These are phyloP conservation scores for Cytospora mali DNA, from an alignment of 2,329 filamentous ascomycete species.

Conservation along the genomic window DNA sequence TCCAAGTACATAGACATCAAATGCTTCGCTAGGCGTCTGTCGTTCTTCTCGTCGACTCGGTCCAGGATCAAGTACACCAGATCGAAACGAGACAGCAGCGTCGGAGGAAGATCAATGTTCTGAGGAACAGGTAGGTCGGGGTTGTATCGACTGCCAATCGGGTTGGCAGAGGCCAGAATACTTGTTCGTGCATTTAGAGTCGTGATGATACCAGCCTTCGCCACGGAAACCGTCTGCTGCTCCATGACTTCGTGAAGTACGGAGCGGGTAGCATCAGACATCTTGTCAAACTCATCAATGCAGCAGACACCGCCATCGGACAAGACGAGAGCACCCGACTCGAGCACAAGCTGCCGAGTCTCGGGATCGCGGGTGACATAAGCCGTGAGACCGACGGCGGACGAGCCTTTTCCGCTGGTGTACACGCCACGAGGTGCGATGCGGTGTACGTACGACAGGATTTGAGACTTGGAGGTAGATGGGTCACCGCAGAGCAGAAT, in stretches of 20 bases:
- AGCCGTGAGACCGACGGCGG: constrained; percentile 78
- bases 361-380: constrained; percentile 82
- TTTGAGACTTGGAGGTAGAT: constrained; percentile 93
- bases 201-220: constrained; percentile 93
- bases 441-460: constrained; percentile 93
- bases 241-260: constrained; percentile 89
- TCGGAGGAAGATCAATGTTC: constrained; percentile 96
- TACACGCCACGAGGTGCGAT: constrained; percentile 89
- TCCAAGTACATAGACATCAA: constrained; percentile 96
- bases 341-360: constrained; percentile 76
- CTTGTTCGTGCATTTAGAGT: constrained; percentile 94
- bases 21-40: constrained; percentile 88
- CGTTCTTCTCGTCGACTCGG: constrained; percentile 85
- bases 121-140: constrained; percentile 93
- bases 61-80: constrained; percentile 96
- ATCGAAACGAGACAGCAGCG: constrained; percentile 92
- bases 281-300: constrained; percentile 86
- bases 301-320: constrained; percentile 84
- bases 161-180: constrained; percentile 95
- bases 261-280: constrained; percentile 77
- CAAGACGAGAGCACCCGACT: constrained; percentile 77
- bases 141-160: constrained; percentile 97
- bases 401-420: constrained; percentile 80
- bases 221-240: constrained; percentile 82
- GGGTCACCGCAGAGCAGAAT: constrained; percentile 95